Evolutionary conservation across 345 rosid species (phyloP), one percentile per base, ranked within the genome.

Genomic region (Gossypium longicalyx): DNA sequence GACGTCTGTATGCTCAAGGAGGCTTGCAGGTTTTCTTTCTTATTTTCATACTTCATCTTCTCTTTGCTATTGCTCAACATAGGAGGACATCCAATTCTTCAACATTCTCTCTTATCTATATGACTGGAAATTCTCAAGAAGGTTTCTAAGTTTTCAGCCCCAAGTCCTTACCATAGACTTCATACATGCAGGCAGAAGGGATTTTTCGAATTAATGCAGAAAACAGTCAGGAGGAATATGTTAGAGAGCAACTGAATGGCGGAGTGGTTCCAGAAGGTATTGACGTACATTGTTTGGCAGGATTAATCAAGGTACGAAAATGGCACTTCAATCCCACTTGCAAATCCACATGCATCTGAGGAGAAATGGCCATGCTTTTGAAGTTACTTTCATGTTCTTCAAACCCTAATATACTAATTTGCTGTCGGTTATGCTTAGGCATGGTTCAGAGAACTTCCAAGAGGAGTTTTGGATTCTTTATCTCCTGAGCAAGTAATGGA

Each of bases 361-460:
- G 68, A 23, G 11, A 63, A 38, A 38, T 38, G 7, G 41, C 41
- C 7, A 34, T 34, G 41, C 41, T 34, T 34, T 34, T 34, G 41
- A 34, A 34, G 41, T 34, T 34, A 34, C 41, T 34, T 34, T 34
- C 41, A 34, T 34, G 41, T 34, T 34, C 41, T 34, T 34, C 41
- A 34, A 34, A 34, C 7, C 41, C 41, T 34, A 34, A 64, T 51
- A 51, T 13, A 65, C 43, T 25, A 8, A 63, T 44, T 44, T 71
- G 41, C 62, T 67, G 41, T 74, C n/a, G 17, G 5, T 74, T 70
- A 48, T 75, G 62, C 83, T 78, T 73, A 94, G 98, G 98, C 97
- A 64, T 94, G 98, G 98, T 94, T 92, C 80, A 89, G 98, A 78
- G 98, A 94, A 81, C 97, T 92, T 67, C 98, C 98, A 0, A 89